phyloP scores from a whole-genome alignment of 2,329 filamentous ascomycete species.

The Tolypocladium ophioglossoides region DNA sequence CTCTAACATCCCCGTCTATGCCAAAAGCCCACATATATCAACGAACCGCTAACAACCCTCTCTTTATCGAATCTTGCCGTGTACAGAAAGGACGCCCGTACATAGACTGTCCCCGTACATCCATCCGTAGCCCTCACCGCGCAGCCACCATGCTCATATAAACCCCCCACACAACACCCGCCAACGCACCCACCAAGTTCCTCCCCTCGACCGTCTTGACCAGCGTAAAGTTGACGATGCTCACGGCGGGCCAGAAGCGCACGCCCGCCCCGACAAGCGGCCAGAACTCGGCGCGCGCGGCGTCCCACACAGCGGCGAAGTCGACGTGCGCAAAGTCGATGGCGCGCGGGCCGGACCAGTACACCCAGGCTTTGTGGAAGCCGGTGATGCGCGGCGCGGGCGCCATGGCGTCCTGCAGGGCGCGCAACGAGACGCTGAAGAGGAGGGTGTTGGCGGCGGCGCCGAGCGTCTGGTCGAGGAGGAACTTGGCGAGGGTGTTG shows the following conservation, averaged over 20 bases:
- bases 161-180: conserved; percentile 64
- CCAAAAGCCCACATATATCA: background rate
- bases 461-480: conserved; percentile 59
- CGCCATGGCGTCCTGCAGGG: conserved; percentile 40
- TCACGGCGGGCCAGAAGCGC: conserved; percentile 59
- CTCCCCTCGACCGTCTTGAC: conserved; percentile 61
- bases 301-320: conserved; percentile 30
- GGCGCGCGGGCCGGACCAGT: conserved; percentile 26
- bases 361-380: conserved; percentile 21
- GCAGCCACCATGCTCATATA: conserved; percentile 57
- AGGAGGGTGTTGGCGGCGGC: conserved; percentile 54
- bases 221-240: conserved; percentile 56
- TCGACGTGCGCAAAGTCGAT: conserved; percentile 35
- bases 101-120: background rate
- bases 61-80: too few relatives aligned
- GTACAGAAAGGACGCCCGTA: too few relatives aligned
- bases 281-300: conserved; percentile 46
- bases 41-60: too few relatives aligned
- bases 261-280: conserved; percentile 58
- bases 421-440: conserved; percentile 50
- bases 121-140: conserved; percentile 8
- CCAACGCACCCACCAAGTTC: conserved; percentile 59
- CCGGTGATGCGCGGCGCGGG: conserved; percentile 25
- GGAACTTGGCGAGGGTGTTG: conserved; percentile 58
- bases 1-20: background rate